phyloP scores from a whole-genome alignment of 345 rosid species.

The Trapa bicornis region DNA sequence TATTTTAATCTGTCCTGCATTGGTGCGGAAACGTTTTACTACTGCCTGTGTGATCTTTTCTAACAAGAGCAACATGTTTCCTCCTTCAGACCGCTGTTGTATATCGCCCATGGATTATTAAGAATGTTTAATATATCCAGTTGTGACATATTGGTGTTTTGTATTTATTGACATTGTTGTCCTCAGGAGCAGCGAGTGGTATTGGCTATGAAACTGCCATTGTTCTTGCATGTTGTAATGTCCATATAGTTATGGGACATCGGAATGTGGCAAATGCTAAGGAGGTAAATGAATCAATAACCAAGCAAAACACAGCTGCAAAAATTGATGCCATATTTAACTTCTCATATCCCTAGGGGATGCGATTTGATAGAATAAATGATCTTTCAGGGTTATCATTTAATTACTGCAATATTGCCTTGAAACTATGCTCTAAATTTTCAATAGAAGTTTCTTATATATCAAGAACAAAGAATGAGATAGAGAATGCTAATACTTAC shows the following conservation, averaged over 20 bases:
- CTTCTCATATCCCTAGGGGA: constrained; percentile 29
- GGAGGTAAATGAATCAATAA: constrained; percentile 21
- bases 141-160: background rate
- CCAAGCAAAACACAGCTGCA: constrained; percentile 23
- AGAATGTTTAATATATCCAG: background rate
- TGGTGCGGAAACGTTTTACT: background rate
- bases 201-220: constrained; percentile 35
- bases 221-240: constrained; percentile 34
- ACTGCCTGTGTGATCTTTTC: background rate
- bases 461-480: too few relatives aligned
- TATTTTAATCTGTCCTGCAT: too few relatives aligned
- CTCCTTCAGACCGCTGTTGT: background rate
- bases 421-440: background rate
- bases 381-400: constrained; percentile 23
- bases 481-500: too few relatives aligned
- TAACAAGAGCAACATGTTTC: background rate
- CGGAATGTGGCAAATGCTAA: constrained; percentile 19
- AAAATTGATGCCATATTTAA: constrained; percentile 27
- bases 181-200: constrained; percentile 31
- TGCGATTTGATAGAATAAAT: constrained; percentile 32
- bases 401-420: background rate
- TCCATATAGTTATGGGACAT: constrained; percentile 29
- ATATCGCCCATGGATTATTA: background rate
- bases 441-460: background rate
- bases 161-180: background rate